phyloP scores from a whole-genome alignment of 805 yeast species.

The Teunomyces pallodes region DNA sequence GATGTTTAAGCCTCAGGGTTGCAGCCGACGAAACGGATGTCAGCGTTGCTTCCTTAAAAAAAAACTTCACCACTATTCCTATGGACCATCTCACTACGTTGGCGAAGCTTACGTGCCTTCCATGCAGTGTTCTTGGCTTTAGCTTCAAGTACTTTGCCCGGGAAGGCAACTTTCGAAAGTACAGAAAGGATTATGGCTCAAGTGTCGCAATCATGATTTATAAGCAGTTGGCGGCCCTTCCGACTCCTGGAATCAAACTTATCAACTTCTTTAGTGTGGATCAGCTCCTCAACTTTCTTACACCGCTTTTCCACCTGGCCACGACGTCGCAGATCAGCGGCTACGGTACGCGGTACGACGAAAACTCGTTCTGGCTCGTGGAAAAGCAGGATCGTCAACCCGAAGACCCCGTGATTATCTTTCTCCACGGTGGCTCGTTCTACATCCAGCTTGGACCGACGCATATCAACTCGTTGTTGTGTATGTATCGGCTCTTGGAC shows the following conservation, averaged over 20 bases:
- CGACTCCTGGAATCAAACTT: slow-evolving; percentile 8
- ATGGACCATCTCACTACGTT: neutral
- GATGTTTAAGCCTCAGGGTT: neutral
- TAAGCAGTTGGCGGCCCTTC: slow-evolving; percentile 10
- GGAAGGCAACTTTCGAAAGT: slow-evolving; percentile 17
- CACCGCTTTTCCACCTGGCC: slow-evolving; percentile 2
- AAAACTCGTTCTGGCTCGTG: slow-evolving; percentile 33
- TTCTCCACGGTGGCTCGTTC: slow-evolving; percentile 42
- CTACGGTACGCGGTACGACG: slow-evolving; percentile 32
- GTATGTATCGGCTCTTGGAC: slow-evolving; percentile 27
- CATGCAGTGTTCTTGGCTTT: slow-evolving; percentile 13
- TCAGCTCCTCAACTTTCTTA: slow-evolving; percentile 11
- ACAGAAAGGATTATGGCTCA: slow-evolving; percentile 8
- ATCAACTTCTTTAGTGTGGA: slow-evolving; percentile 6
- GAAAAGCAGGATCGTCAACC: slow-evolving; percentile 23
- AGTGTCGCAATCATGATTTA: slow-evolving; percentile 14
- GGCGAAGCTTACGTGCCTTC: slow-evolving; percentile 10
- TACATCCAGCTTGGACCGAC: slow-evolving; percentile 26
- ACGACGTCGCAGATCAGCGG: slow-evolving; percentile 18
- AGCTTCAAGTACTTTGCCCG: slow-evolving; percentile 10
- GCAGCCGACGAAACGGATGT: neutral
- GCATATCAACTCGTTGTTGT: slow-evolving; percentile 30
- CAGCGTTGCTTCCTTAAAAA: neutral
- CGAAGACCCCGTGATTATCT: slow-evolving; percentile 31
- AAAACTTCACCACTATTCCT: neutral